A percentile compares a stretch with the other conserved stretches of the same genome.
phyloP scores from a whole-genome alignment of 2,329 filamentous ascomycete genomes.

The Colletotrichum karsti region DNA sequence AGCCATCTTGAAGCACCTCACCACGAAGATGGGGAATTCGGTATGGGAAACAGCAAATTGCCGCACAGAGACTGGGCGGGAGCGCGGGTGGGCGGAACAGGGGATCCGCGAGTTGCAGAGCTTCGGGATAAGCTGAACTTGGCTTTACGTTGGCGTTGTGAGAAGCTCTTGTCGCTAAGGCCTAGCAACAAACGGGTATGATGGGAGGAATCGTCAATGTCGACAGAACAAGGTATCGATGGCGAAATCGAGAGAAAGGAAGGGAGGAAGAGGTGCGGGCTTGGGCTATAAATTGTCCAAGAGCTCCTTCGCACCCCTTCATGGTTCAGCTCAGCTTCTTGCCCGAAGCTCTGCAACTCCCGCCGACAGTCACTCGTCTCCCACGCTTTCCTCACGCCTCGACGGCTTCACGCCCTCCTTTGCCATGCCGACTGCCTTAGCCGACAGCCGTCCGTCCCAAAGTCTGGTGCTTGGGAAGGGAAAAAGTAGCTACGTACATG shows the following conservation, averaged over 20 bases:
- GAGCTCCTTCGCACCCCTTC: slow-evolving; percentile 14
- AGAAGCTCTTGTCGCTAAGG: slow-evolving; percentile 26
- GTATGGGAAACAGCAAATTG: slow-evolving; percentile 10
- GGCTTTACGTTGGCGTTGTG: slow-evolving; percentile 1
- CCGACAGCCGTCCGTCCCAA: slow-evolving; percentile 19
- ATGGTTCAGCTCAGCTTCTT: slow-evolving; percentile 7
- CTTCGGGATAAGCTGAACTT: not conserved
- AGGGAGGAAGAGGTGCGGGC: slow-evolving; percentile 13
- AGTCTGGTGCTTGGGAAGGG: too few species aligned
- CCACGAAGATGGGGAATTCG: slow-evolving; percentile 11
- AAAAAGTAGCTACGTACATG: slow-evolving; percentile 23
- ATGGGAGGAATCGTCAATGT: slow-evolving; percentile 19
- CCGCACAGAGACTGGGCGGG: not conserved
- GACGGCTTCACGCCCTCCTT: not conserved
- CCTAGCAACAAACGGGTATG: slow-evolving; percentile 16
- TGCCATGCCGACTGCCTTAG: slow-evolving; percentile 23
- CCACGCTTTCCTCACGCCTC: not conserved
- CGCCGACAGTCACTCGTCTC: not conserved
- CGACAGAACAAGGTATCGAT: slow-evolving; percentile 28
- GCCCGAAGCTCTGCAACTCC: slow-evolving; percentile 29
- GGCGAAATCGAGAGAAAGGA: slow-evolving; percentile 19
- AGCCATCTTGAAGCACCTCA: slow-evolving; percentile 32
- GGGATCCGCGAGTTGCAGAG: slow-evolving; percentile 24
- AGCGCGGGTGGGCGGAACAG: slow-evolving; percentile 1
- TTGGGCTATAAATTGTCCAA: slow-evolving; percentile 26